Evolutionary conservation across 2,329 filamentous ascomycete species (phyloP).

Genomic region (Ceratocystis colombiana): DNA sequence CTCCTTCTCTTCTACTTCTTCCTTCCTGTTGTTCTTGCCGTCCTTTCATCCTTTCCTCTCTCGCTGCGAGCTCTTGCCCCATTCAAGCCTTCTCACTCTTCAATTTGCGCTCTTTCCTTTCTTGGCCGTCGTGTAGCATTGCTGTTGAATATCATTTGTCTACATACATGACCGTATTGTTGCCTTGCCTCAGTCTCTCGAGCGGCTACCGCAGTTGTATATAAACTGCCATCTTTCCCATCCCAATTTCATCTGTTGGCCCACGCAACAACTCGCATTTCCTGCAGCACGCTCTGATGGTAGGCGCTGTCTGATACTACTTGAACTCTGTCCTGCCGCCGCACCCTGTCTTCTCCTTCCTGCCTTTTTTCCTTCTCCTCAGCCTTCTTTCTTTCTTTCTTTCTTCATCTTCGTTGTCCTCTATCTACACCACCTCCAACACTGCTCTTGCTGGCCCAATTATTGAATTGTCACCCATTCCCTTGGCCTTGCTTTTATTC

Average conservation of each 20-base stretch:
- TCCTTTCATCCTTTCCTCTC: not conserved
- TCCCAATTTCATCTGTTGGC: not conserved
- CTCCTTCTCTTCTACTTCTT: not conserved
- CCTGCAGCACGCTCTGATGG: not conserved
- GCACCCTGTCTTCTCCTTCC: not conserved
- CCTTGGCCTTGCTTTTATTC: not conserved
- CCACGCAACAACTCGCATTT: not conserved
- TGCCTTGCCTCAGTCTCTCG: not conserved
- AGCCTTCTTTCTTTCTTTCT: not conserved
- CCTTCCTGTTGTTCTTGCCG: not conserved
- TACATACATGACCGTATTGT: not conserved
- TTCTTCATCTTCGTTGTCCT: not conserved
- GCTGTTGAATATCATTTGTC: not conserved
- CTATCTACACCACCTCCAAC: not conserved
- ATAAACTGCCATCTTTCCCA: not conserved
- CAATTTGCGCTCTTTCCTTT: slow-evolving; percentile 4
- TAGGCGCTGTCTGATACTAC: slow-evolving; percentile 1
- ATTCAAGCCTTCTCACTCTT: not conserved
- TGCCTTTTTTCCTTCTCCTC: not conserved
- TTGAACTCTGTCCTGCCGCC: not conserved
- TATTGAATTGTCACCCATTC: not conserved
- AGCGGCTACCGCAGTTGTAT: not conserved
- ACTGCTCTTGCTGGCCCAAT: too few species aligned
- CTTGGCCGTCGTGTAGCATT: not conserved
- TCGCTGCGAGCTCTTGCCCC: not conserved